phyloP scores from a whole-genome alignment of 495 filamentous ascomycete genomes.

The Penicillium steckii region DNA sequence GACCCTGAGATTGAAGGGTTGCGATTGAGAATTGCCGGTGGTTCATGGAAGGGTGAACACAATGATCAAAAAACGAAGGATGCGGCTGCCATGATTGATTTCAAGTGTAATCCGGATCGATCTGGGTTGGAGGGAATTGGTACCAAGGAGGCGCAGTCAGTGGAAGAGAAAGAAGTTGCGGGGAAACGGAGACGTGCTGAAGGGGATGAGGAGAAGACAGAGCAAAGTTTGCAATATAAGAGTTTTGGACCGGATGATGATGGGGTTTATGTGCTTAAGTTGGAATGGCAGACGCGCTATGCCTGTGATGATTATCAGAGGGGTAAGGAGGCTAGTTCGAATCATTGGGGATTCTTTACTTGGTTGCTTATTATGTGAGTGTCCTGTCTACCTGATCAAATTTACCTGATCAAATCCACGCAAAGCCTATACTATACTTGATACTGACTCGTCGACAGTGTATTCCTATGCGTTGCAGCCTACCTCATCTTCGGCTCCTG shows the following conservation, averaged over 20 bases:
- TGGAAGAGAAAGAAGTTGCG: constrained; percentile 23
- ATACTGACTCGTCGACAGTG: constrained; percentile 34
- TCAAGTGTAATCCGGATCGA: constrained; percentile 69
- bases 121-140: constrained; percentile 67
- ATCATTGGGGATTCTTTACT: constrained; percentile 90
- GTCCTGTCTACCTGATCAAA: no score
- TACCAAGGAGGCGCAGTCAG: constrained; percentile 30
- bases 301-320: constrained; percentile 65
- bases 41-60: constrained; percentile 48
- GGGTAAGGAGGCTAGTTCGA: constrained; percentile 42
- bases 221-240: constrained; percentile 66
- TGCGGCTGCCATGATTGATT: constrained; percentile 76
- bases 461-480: constrained; percentile 80
- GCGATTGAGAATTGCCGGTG: constrained; percentile 67
- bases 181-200: constrained; percentile 22
- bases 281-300: constrained; percentile 84
- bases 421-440: not conserved
- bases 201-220: constrained; percentile 27
- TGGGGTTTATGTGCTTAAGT: constrained; percentile 54
- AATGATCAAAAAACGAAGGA: constrained; percentile 44
- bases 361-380: constrained; percentile 96
- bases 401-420: no score
- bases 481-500: constrained; percentile 98
- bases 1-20: constrained; percentile 69
- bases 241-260: constrained; percentile 59